Conservation (phyloP, 495 filamentous ascomycete genomes). For the Talaromyces borbonicus region DNA sequence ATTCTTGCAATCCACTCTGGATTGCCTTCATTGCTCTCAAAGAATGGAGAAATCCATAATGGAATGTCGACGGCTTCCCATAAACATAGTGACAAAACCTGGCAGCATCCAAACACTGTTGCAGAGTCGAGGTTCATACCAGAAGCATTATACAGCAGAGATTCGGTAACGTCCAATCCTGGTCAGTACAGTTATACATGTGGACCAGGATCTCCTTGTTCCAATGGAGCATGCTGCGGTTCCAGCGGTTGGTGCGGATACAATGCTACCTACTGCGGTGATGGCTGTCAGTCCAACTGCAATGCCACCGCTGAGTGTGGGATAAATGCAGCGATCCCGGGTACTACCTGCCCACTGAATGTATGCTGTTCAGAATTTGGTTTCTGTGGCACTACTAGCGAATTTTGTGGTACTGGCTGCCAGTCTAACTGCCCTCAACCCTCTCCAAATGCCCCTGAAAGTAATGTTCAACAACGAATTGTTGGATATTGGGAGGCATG, state of each 20-base stretch:
- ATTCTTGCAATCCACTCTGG: no score
- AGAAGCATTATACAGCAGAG: background rate
- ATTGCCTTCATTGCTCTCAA: no score
- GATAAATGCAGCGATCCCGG: slow-evolving; percentile 12
- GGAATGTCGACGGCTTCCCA: no score
- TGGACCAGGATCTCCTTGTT: slow-evolving; percentile 13
- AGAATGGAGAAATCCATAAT: no score
- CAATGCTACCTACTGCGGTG: slow-evolving; percentile 17
- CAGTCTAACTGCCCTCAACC: slow-evolving; percentile 13
- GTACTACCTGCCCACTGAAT: slow-evolving; percentile 18
- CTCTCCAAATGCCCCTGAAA: background rate
- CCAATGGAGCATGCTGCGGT: slow-evolving; percentile 19
- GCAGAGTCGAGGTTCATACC: no score
- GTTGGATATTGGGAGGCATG: slow-evolving; percentile 21
- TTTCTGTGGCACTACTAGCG: slow-evolving; percentile 27
- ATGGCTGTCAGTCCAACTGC: slow-evolving; percentile 27
- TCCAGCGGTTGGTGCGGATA: slow-evolving; percentile 14
- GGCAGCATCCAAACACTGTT: no score
- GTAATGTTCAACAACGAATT: slow-evolving; percentile 2
- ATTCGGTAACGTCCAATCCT: background rate
- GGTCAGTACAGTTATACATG: slow-evolving; percentile 4
- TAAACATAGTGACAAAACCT: no score
- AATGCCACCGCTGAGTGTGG: slow-evolving; percentile 36
- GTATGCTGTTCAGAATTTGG: slow-evolving; percentile 15
- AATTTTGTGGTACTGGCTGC: slow-evolving; percentile 13